These are phyloP conservation scores for Ulota crispa DNA, from an alignment of 225 moss, liverwort and hornwort genomes.

Conservation along the genomic window DNA sequence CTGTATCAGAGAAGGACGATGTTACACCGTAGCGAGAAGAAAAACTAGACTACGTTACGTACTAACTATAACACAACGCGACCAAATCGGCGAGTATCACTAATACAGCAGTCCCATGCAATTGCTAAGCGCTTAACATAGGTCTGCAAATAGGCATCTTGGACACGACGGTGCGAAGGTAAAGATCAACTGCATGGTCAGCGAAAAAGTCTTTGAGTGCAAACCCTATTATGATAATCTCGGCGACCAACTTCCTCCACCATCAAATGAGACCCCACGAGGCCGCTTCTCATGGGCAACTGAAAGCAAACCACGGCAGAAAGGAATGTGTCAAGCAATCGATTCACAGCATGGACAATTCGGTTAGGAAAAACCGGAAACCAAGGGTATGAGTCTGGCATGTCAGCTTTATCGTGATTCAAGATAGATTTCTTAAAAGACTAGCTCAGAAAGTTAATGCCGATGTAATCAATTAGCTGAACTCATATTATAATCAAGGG, in stretches of 20 bases:
- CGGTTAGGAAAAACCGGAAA: not conserved
- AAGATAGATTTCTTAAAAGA: not conserved
- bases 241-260: constrained; percentile 81
- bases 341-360: not conserved
- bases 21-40: not conserved
- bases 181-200: constrained; percentile 3
- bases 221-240: constrained; percentile 61
- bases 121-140: constrained; percentile 1
- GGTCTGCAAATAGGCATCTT: not conserved
- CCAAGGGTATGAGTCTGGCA: not conserved
- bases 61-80: not conserved
- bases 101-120: not conserved
- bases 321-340: constrained; percentile 11
- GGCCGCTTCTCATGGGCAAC: constrained; percentile 67
- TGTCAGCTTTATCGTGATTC: not conserved
- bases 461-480: not conserved
- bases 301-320: constrained; percentile 24
- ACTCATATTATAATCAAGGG: not conserved
- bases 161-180: not conserved
- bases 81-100: not conserved
- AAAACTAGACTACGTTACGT: not conserved
- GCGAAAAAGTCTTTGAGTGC: not conserved
- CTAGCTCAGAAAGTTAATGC: constrained; percentile 1
- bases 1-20: constrained; percentile 15
- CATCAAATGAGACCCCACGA: constrained; percentile 71